Base-by-base conservation (phyloP, 2,329 filamentous ascomycete genomes). In the Colletotrichum endophyticum region DNA sequence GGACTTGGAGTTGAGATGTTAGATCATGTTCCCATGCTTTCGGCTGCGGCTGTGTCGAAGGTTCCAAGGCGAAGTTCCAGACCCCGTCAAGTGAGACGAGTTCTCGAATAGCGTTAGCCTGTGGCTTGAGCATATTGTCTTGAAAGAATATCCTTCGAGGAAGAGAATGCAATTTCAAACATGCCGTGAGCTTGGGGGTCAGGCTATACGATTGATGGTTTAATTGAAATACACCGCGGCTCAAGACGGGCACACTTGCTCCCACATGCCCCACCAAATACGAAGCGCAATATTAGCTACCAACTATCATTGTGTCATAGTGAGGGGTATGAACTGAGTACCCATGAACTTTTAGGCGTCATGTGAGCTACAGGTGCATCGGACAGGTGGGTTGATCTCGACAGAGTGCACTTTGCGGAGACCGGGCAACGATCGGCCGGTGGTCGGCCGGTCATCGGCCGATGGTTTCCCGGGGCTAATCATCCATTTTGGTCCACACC, bases 1-100 rank as follows among this genome's bases (percentile, higher is more conserved):
- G 80, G 6, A 77, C 57, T 56, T 80, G 80, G 3, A 78, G 69
- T 8, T 25, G 36, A 9, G 66, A 13, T 19, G 66, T 5, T 82
- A 3, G 84, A 69, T 2, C 87, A 82, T 6, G 86, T 82, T 34
- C 70, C 78, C 76, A 79, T 36, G 44, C 66, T 12, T 75, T 76
- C 28, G 27, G 49, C n/a, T 80, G 77, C 12, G 73, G 63, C 68
- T 79, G 64, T 9, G n/a, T 8, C 1, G 64, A 64, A 16, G 22
- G n/a, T 5, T 74, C 68, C 4, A 80, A 13, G 5, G 75, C 72
- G 53, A 80, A 81, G 74, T 81, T 81, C 80, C 80, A 81, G 16
- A 81, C 69, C 12, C 80, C 79, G 28, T 80, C 79, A 0, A 81
- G 71, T 44, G 77, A 78, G 36, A 79, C 25, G 9, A 80, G 27